Base-by-base conservation (phyloP, 768 basidiomycete species). In the Boletus rubescentipes region DNA sequence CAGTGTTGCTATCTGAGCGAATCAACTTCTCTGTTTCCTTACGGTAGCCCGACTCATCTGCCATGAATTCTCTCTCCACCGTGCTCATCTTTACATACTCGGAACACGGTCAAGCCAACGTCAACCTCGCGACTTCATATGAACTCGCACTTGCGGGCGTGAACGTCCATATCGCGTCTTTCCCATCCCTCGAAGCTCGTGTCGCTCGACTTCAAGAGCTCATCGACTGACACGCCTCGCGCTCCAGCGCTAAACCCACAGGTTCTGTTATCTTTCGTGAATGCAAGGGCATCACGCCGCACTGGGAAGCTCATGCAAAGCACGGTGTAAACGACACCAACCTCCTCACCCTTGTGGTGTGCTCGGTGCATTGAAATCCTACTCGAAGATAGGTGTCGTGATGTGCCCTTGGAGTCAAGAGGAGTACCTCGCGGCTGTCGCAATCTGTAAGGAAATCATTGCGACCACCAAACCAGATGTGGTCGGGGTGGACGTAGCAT, bases 91-190 rank as follows among this genome's bases (percentile, higher is more conserved):
- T 49, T 15, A 61, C 51, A 18, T 59, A 46, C 23, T n/a, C 47
- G 10, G 44, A 59, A 31, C 31, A 49, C 9, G 44, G 51, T 5
- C 51, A 49, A 42, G 47, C 51, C 26, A 54, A 60, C 15, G 48
- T 59, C 1, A 50, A 39, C 11, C 51, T 60, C 14, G 55, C 60
- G n/a, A 58, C 45, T 8, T 29, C 60, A 12, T 61, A 58, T 9
- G 60, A 61, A 29, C 61, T 61, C 9, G 61, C 46, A 5, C 44
- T 61, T 11, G 43, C 46, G 7, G 55, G 52, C 3, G 49, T 34
- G 10, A 40, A 58, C 30, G 53, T 61, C 14, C 20, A n/a, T 18
- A 46, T 61, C 4, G 53, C 60, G 1, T 61, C 53, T 15, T 61
- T 58, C 9, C 14, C 46, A 23, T 11, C 60, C 2, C 60, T 61